Evolutionary conservation across 306 rosid genomes (phyloP), one percentile per base, ranked within the genome.

Genomic region (Urtica urens): DNA sequence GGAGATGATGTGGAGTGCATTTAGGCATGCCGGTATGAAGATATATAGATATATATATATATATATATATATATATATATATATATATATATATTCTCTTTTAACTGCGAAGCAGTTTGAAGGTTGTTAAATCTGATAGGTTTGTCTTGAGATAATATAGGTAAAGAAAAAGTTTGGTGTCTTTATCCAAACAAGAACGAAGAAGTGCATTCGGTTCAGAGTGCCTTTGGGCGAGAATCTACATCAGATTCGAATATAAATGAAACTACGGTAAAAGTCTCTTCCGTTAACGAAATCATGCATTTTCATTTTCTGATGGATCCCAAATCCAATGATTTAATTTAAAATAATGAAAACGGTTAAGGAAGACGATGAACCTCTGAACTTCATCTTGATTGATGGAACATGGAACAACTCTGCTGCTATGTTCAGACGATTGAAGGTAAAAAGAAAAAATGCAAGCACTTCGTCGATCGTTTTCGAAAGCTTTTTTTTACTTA

Each of bases 391-490:
- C 72, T 74, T 88, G 65, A 76, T 88, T 74, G 96, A 88, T 70
- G 96, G 96, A 39, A 88, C 96, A n/a, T 88, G 95, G 96, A 88
- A 84, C 70, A 88, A 81, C 70, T 88, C 96, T 46, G 94, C 76
- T 51, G 95, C 95, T 41, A 88, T 88, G 93, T 76, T 88, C 75
- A 65, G 75, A 65, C 88, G 96, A 38, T 86, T 88, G 58, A 86
- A 81, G 96, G 96, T 88, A 59, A 52, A n/a, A n/a, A n/a, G n/a
- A n/a, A n/a, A 26, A 33, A 7, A 64, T 40, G 40, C 33, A 42
- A 24, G 20, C 58, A 35, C 34, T 0, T 56, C 58, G 55, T 42
- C 42, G 60, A 3, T 28, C 33, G 33, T 10, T 22, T 56, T 37
- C 54, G 18, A 30, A 13, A 7, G 46, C 17, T 51, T 60, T 65